Evolutionary conservation across 2,329 filamentous ascomycete species (phyloP), one percentile per base, ranked within the genome.

Genomic region (Neurospora sp.): DNA sequence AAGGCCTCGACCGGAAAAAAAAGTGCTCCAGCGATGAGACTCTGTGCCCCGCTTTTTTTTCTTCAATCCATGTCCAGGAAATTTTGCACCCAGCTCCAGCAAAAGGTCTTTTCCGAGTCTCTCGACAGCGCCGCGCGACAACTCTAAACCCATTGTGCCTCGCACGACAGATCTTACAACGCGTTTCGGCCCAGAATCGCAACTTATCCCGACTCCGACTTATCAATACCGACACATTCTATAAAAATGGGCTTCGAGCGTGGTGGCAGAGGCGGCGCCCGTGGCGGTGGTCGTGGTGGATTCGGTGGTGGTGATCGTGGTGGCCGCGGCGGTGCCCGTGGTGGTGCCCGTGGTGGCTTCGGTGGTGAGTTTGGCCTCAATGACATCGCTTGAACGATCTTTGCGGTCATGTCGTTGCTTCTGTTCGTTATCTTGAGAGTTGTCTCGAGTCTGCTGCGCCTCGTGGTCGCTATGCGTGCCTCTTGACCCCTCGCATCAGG

Each of bases 211-310:
- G 43, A 71, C 52, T 66, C 6, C 52, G 40, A 66, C n/a, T 46
- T 69, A 70, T 68, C 19, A 66, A 69, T 65, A 46, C 66, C 39
- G 66, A 70, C 71, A 67, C 57, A 67, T 43, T 72, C 12, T 67
- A 43, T 39, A 66, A 75, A 66, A 71, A 84, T 84, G 82, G 81
- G 78, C 73, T 83, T 84, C 72, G 81, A 81, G 69, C 81, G 80
- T 70, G 80, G 80, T 76, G 81, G 80, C 73, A 78, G 81, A 74
- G 79, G 81, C 75, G 79, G 77, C 72, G 73, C 76, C 73, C 78
- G 79, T 75, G 78, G 78, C 46, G 75, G 80, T 46, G 77, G 78
- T 33, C 77, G 77, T 69, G 75, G 79, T 70, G 77, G 77, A 69
- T 78, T 79, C 72, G 76, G 75, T 69, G 75, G 75, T 69, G 77